phyloP scores from a whole-genome alignment of 2,329 filamentous ascomycete species.

The Talaromyces sp. region DNA sequence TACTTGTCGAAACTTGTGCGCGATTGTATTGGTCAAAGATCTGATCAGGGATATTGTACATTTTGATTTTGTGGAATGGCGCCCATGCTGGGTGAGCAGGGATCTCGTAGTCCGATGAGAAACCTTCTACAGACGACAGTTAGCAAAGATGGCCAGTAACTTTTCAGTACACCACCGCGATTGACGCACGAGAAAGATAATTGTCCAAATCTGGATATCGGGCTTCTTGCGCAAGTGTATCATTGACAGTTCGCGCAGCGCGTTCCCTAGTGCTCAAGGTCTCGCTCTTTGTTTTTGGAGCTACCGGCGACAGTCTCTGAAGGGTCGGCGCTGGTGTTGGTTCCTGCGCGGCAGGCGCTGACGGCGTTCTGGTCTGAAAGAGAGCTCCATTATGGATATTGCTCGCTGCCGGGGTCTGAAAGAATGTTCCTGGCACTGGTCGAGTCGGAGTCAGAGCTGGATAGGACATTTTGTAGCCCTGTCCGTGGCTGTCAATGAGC shows the following conservation, averaged over 20 bases:
- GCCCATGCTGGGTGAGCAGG: slow-evolving; percentile 67
- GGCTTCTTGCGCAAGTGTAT: slow-evolving; percentile 69
- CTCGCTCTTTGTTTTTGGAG: slow-evolving; percentile 46
- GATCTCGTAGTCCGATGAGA: slow-evolving; percentile 88
- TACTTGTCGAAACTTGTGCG: slow-evolving; percentile 80
- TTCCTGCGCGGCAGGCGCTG: slow-evolving; percentile 28
- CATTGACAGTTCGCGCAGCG: slow-evolving; percentile 79
- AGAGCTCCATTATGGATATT: slow-evolving; percentile 37
- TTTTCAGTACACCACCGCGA: background rate
- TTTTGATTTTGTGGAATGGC: slow-evolving; percentile 82
- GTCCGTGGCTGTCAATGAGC: slow-evolving; percentile 18
- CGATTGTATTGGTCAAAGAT: slow-evolving; percentile 91
- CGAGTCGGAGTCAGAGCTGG: slow-evolving; percentile 40
- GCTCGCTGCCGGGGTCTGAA: slow-evolving; percentile 39
- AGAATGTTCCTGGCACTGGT: slow-evolving; percentile 41
- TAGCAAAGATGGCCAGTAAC: slow-evolving; percentile 27
- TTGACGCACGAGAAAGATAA: slow-evolving; percentile 75
- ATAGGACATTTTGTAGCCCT: slow-evolving; percentile 39
- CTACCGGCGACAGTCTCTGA: slow-evolving; percentile 34
- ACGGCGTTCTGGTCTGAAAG: slow-evolving; percentile 30
- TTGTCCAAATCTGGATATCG: slow-evolving; percentile 84
- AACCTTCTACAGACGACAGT: slow-evolving; percentile 61
- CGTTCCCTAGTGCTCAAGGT: slow-evolving; percentile 68
- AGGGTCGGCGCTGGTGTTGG: slow-evolving; percentile 26
- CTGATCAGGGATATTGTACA: slow-evolving; percentile 84